phyloP scores from a whole-genome alignment of 495 filamentous ascomycete genomes.

The Penicillium paradoxum region DNA sequence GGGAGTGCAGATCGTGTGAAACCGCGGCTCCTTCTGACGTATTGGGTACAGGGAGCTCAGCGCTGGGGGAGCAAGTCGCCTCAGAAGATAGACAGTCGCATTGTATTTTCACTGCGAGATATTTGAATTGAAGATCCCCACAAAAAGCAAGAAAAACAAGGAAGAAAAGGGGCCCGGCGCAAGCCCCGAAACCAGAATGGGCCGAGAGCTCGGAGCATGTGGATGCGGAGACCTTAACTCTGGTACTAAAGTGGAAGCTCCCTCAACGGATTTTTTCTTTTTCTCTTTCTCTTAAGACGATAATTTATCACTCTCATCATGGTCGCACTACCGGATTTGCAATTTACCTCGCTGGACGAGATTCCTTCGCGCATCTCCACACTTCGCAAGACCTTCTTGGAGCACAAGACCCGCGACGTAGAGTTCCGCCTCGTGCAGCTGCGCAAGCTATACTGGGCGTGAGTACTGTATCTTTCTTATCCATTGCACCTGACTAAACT shows the following conservation, averaged over 20 bases:
- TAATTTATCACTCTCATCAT: slow-evolving; percentile 9
- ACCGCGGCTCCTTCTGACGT: background rate
- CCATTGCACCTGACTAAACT: slow-evolving; percentile 3
- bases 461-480: slow-evolving; percentile 15
- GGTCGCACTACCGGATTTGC: slow-evolving; percentile 48
- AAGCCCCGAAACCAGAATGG: background rate
- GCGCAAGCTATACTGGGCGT: slow-evolving; percentile 91
- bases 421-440: slow-evolving; percentile 80
- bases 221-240: slow-evolving; percentile 19
- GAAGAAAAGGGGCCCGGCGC: background rate
- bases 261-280: background rate
- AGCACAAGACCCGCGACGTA: slow-evolving; percentile 75
- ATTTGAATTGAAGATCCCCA: too few species aligned
- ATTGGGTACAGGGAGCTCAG: too few species aligned
- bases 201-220: slow-evolving; percentile 23
- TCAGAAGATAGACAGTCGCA: too few species aligned
- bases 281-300: background rate
- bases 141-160: background rate
- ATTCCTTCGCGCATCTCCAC: slow-evolving; percentile 57
- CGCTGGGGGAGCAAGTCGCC: too few species aligned
- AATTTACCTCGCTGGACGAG: slow-evolving; percentile 60
- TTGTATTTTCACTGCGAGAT: too few species aligned
- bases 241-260: background rate
- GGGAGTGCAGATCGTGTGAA: slow-evolving; percentile 5
- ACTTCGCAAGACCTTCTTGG: slow-evolving; percentile 59